Base-by-base conservation (phyloP, 768 basidiomycete genomes). In the Pleurotus sapidus region DNA sequence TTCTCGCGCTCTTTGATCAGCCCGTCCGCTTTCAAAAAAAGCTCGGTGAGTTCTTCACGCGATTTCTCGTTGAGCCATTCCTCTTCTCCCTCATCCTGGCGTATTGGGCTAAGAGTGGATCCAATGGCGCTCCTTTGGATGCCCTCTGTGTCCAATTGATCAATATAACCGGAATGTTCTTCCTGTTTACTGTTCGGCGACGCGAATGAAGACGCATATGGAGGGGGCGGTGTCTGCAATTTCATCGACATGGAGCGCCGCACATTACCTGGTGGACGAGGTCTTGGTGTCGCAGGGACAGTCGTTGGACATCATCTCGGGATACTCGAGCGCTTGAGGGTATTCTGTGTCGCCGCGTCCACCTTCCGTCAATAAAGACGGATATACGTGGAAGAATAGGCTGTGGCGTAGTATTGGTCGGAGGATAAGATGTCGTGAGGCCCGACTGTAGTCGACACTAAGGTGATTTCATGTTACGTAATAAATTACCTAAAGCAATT, bases 1-100 rank as follows among this genome's bases (percentile, higher is more conserved):
- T 80, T 81, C 72, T 90, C 91, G 39, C 91, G 78, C 58, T 86
- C 84, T 67, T 84, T 87, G 61, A 94, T 92, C 48, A 93, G 74
- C 58, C 75, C 83, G 60, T 88, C 87, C 0, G 91, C 92, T 67
- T 86, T 85, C 46, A 84, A 71, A 37, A 94, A 78, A 43, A 93
- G 74, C 43, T 80, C 79, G 3, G 84, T 77, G 46, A 94, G 77
- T 63, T 91, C 89, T 63, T 88, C 89, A 39, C 84, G 78, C n/a
- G 88, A 89, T 64, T 74, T 81, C 61, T 86, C 87, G 58, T 79
- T 75, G 62, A 79, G 70, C 86, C 85, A 84, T 20, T 78, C 76
- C 12, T 47, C 20, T 20, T 46, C 51, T 27, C 48, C 18, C 18
- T 61, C 49, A 58, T 63, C 51, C 38, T 58, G 62, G 15, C 37